Evolutionary conservation across 2,329 filamentous ascomycete genomes (phyloP), one percentile per base, ranked within the genome.

Genomic region (Diplocarpon rosae): DNA sequence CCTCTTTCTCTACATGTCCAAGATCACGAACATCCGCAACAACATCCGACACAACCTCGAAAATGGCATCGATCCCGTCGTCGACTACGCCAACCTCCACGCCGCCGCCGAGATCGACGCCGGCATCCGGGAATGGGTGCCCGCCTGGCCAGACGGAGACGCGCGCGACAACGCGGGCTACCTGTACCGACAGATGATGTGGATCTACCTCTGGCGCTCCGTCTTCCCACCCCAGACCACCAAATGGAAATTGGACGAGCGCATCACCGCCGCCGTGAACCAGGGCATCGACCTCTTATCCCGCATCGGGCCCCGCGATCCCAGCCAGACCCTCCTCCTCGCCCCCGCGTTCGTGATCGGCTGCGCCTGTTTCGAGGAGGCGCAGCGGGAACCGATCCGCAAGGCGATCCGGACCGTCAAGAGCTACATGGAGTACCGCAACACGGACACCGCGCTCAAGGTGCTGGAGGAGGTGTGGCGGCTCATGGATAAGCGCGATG

Each of bases 21-120:
- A 85, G 56, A 90, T 93, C 48, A 87, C 85, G 1, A 75, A 76
- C 11, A 75, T 95, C 31, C 76, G 87, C 34, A 83, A 89, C 61
- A 72, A 71, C 2, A 83, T 94, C 49, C 76, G 88, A 5, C 67
- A 69, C 28, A 79, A 85, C 41, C 80, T 87, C 54, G 65, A 70
- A 43, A 59, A 73, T 43, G 67, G 75, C 3, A 65, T 76, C 2
- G 79, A 85, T 41, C 84, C 83, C 0, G 70, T 75, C 0, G 80
- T 89, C 34, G 80, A 88, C 61, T 88, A 87, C 58, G 71, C 75
- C 17, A 81, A 79, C 10, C 68, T 92, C 9, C 82, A 80, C 55
- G 75, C 77, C 37, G 86, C 85, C 0, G 78, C 83, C 5, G 76
- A 80, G 42, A 88, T 95, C 55, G 83, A 93, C 53, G 73, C 73